A percentile compares a stretch with the other conserved stretches of the same genome.
Conservation (phyloP, 2,329 filamentous ascomycete species). For the Sphaerostilbella broomeana region DNA sequence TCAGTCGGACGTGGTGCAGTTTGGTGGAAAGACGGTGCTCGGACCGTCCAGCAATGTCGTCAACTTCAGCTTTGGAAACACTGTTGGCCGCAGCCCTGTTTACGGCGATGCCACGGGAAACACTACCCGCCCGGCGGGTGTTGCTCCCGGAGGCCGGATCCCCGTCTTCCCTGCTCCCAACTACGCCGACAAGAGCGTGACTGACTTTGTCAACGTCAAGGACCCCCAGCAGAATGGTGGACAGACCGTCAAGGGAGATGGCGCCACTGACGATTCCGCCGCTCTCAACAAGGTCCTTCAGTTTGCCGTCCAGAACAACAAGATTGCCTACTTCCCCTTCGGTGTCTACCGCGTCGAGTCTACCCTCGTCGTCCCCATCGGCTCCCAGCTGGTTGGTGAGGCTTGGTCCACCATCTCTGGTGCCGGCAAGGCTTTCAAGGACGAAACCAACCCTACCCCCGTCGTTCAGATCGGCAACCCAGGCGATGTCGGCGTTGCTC, state of each 20-base stretch:
- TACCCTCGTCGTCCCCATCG: conserved; percentile 23
- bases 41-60: conserved; percentile 26
- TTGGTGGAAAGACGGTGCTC: conserved; percentile 26
- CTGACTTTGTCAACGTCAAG: conserved; percentile 30
- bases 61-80: conserved; percentile 38
- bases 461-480: conserved; percentile 45
- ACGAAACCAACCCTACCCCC: conserved; percentile 37
- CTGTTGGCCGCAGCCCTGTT: conserved; percentile 32
- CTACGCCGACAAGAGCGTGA: conserved; percentile 27
- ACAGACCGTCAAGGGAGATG: conserved; percentile 31
- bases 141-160: conserved; percentile 32
- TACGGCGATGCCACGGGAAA: conserved; percentile 29
- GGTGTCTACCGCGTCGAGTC: conserved; percentile 23
- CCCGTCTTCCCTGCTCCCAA: conserved; percentile 33
- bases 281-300: conserved; percentile 33
- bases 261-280: conserved; percentile 31
- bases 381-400: conserved; percentile 50
- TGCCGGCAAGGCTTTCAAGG: conserved; percentile 37
- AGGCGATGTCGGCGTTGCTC: conserved; percentile 42
- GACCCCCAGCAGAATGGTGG: conserved; percentile 28
- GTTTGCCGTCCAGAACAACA: conserved; percentile 26
- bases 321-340: conserved; percentile 25
- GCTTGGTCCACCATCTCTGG: conserved; percentile 45
- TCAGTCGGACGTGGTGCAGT: conserved; percentile 29
- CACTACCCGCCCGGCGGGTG: conserved; percentile 25